phyloP scores from a whole-genome alignment of 305 asterid species.

The Plantago rigida region DNA sequence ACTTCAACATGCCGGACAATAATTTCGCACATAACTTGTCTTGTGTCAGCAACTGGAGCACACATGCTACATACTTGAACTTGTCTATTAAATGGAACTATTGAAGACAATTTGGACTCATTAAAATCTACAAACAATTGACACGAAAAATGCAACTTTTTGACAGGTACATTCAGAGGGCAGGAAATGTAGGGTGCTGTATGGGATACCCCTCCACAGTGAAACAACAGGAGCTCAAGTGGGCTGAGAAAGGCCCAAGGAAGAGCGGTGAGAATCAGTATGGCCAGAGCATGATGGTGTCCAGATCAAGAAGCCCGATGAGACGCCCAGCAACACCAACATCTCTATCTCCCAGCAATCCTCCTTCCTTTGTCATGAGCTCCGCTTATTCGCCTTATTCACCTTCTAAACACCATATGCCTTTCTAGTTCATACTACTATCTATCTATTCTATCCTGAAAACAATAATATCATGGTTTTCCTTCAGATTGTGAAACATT shows the following conservation, averaged over 20 bases:
- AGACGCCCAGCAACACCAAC: neutral
- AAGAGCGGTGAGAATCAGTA: slow-evolving; percentile 40
- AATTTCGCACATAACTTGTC: neutral
- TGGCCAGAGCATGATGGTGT: slow-evolving; percentile 31
- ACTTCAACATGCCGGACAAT: slow-evolving; percentile 16
- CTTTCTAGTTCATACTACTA: slow-evolving; percentile 32
- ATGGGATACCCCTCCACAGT: slow-evolving; percentile 48
- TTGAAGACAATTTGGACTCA: too few species aligned
- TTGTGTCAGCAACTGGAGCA: slow-evolving; percentile 7
- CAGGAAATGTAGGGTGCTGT: slow-evolving; percentile 59
- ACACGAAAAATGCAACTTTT: neutral
- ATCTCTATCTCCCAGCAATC: slow-evolving; percentile 24
- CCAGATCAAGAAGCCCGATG: slow-evolving; percentile 34
- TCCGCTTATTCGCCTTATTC: slow-evolving; percentile 48
- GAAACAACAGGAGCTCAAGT: slow-evolving; percentile 66
- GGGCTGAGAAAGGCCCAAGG: slow-evolving; percentile 78
- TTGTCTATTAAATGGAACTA: neutral
- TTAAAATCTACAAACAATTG: neutral
- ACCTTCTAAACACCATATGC: slow-evolving; percentile 40
- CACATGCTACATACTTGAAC: slow-evolving; percentile 10
- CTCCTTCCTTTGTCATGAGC: slow-evolving; percentile 45
- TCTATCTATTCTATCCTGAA: neutral
- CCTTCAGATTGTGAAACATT: too few species aligned
- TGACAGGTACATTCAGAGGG: slow-evolving; percentile 54
- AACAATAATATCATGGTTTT: too few species aligned